These are phyloP conservation scores for Sclerotinia minor DNA, from an alignment of 2,329 filamentous ascomycete genomes.

Conservation along the genomic window DNA sequence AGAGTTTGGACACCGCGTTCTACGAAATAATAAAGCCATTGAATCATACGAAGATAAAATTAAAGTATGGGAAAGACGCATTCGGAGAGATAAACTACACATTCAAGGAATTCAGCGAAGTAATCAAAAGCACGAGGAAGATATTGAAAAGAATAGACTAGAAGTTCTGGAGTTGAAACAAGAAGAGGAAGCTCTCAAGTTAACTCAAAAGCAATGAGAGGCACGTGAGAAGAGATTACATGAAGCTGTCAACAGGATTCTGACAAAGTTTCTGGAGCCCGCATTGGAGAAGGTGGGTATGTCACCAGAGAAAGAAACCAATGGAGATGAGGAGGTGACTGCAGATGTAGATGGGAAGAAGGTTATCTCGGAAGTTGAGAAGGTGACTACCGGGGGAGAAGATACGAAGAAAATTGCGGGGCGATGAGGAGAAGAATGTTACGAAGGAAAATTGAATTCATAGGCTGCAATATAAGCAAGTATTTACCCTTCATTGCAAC, in stretches of 20 bases:
- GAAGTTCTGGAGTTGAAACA: not conserved
- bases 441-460: not conserved
- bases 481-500: accelerated
- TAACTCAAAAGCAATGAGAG: not conserved
- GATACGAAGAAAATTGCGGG: not conserved
- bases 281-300: not conserved
- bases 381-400: not conserved
- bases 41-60: accelerated
- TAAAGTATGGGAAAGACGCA: not conserved
- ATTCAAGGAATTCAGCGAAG: not conserved
- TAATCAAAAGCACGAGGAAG: not conserved
- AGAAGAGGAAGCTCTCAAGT: not conserved
- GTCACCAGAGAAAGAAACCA: not conserved
- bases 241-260: accelerated
- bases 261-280: not conserved
- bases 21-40: not conserved
- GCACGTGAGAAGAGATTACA: not conserved
- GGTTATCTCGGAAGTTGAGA: not conserved
- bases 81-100: accelerated
- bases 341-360: not conserved
- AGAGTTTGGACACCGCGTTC: not conserved
- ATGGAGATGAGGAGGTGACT: not conserved
- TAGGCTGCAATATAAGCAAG: not conserved
- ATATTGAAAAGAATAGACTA: not conserved
- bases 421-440: not conserved